Percentiles rank a stretch among this genome's conserved stretches.
Evolutionary conservation across 495 filamentous ascomycete species (phyloP).

Genomic region (Aspergillus coremiiformis): DNA sequence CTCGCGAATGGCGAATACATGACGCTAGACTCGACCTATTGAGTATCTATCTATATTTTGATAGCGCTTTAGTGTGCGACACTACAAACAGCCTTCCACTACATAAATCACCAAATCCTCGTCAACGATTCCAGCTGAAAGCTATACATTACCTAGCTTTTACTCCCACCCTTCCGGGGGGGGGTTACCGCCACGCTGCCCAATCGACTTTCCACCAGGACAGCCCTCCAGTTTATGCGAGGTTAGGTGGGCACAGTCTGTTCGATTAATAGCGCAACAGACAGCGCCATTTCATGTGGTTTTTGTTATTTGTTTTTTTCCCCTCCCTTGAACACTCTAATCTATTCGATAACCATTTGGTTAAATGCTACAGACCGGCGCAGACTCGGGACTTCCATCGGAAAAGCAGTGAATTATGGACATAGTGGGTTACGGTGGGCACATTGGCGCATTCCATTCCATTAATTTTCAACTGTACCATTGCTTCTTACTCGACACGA

Average conservation of each 20-base stretch:
- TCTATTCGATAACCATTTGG: conserved; percentile 26
- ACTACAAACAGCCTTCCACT: conserved; percentile 5
- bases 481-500: conserved; percentile 5
- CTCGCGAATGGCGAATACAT: background rate
- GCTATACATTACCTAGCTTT: background rate
- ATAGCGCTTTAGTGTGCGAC: conserved; percentile 2
- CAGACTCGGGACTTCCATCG: conserved; percentile 22
- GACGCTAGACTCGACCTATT: background rate
- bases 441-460: conserved; percentile 12
- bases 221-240: background rate
- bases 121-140: background rate
- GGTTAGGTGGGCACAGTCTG: background rate
- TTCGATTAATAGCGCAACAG: background rate
- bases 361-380: conserved; percentile 35
- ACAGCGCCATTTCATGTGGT: background rate
- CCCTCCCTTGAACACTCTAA: conserved; percentile 6
- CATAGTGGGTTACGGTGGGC: conserved; percentile 25
- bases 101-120: conserved; percentile 4
- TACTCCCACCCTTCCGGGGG: background rate
- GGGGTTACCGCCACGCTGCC: background rate
- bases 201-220: background rate
- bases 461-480: conserved; percentile 7
- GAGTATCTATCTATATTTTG: background rate
- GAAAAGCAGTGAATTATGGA: conserved; percentile 24
- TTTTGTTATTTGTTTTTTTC: background rate